Percentiles rank a stretch among this genome's conserved stretches.
Conservation (phyloP, 495 filamentous ascomycete species). For the Podospora pseudoanserina region DNA sequence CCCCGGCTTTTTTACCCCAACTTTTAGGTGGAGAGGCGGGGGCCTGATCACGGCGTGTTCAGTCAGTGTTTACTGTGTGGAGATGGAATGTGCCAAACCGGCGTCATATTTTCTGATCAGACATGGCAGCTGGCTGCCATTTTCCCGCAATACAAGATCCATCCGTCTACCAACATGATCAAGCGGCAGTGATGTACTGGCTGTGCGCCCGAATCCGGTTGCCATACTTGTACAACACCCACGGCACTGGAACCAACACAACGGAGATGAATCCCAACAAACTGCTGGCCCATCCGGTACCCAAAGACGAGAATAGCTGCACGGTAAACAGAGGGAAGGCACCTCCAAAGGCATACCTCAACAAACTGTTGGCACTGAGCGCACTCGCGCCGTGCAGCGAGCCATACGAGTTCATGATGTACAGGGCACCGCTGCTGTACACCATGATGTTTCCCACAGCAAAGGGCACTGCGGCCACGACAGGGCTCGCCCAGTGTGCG, state of each 20-base stretch:
- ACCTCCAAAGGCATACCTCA: constrained; percentile 57
- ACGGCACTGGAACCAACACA: constrained; percentile 55
- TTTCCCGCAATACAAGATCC: background rate
- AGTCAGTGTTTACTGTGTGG: background rate
- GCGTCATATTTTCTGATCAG: background rate
- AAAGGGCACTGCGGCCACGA: constrained; percentile 56
- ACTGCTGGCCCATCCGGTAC: constrained; percentile 56
- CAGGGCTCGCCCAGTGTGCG: constrained; percentile 42
- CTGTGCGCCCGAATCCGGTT: constrained; percentile 42
- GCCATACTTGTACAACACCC: constrained; percentile 47
- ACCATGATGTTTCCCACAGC: constrained; percentile 62
- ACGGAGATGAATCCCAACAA: constrained; percentile 56
- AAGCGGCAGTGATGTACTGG: constrained; percentile 28
- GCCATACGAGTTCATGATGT: constrained; percentile 58
- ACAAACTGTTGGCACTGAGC: constrained; percentile 59
- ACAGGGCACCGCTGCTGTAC: constrained; percentile 45
- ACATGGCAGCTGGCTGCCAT: background rate
- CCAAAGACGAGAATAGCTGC: constrained; percentile 51
- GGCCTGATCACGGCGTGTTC: background rate
- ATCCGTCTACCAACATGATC: background rate
- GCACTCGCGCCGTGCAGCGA: constrained; percentile 55
- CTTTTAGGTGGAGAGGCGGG: background rate
- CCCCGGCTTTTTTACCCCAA: background rate
- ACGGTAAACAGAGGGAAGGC: constrained; percentile 62
- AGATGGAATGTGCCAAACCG: background rate